Percentiles rank a stretch among this genome's conserved stretches.
These are phyloP conservation scores for Colletotrichum sp. DNA, from an alignment of 2,329 filamentous ascomycete genomes.

Conservation along the genomic window DNA sequence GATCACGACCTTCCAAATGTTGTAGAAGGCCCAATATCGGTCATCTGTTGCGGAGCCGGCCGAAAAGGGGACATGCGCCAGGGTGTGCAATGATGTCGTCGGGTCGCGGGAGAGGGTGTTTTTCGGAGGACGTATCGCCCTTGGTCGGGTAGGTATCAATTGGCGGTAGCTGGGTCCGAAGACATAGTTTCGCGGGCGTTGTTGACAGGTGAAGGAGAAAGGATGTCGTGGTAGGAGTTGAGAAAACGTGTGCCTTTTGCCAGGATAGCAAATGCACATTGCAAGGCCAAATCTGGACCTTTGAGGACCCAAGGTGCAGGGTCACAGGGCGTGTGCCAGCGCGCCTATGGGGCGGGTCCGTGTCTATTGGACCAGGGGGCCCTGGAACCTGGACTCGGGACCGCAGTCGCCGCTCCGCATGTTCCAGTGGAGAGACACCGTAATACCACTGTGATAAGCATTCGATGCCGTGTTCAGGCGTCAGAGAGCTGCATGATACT, in stretches of 20 bases:
- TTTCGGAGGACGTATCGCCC: background rate
- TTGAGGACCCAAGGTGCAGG: background rate
- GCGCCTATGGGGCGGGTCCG: conserved; percentile 12
- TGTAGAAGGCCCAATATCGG: background rate
- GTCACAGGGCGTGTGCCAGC: conserved; percentile 8
- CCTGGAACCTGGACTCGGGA: conserved; percentile 12
- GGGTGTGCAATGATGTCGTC: conserved; percentile 1
- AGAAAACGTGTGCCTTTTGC: conserved; percentile 20
- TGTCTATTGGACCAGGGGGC: conserved; percentile 3
- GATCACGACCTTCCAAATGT: conserved; percentile 16
- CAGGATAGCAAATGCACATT: conserved; percentile 8
- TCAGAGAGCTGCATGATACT: background rate
- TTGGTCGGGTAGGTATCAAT: conserved; percentile 14
- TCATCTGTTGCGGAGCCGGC: conserved; percentile 13
- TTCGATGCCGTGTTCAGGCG: background rate
- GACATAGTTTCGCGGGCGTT: conserved; percentile 14
- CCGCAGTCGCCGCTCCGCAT: conserved; percentile 8
- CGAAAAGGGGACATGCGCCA: conserved; percentile 19
- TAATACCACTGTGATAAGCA: background rate
- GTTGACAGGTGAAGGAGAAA: background rate
- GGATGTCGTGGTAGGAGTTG: conserved; percentile 10
- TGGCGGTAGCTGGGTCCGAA: background rate
- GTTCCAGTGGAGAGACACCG: background rate
- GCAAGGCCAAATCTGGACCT: conserved; percentile 6
- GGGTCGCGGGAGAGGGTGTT: background rate